Evolutionary conservation across 352 stramenopile species (phyloP).

Genomic region (Globisporangium acanthophoron): DNA sequence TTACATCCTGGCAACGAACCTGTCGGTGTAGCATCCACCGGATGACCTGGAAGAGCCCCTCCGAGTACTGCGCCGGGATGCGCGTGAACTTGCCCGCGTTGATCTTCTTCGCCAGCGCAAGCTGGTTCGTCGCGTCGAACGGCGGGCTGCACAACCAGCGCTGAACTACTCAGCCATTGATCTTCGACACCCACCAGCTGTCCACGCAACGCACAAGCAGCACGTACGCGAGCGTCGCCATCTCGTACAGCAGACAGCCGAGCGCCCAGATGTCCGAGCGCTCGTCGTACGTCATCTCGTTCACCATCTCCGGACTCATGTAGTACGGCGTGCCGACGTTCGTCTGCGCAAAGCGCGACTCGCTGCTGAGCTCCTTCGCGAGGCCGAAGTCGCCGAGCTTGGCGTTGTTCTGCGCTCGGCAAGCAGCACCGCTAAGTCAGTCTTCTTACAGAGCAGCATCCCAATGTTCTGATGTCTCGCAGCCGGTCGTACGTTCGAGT

Average conservation of each 20-base stretch:
- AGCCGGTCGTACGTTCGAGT: constrained; percentile 63
- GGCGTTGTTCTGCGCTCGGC: constrained; percentile 67
- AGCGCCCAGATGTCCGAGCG: constrained; percentile 90
- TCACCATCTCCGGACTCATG: constrained; percentile 91
- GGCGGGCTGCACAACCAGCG: constrained; percentile 41
- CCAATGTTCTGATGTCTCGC: not conserved
- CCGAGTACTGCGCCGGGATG: constrained; percentile 89
- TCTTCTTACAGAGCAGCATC: no score
- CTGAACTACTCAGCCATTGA: not conserved
- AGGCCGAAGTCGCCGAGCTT: constrained; percentile 91
- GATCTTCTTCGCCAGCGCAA: constrained; percentile 92
- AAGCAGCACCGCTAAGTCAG: constrained; percentile 5
- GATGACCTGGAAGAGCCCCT: constrained; percentile 88
- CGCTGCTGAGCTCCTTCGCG: constrained; percentile 87
- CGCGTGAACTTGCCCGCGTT: constrained; percentile 89
- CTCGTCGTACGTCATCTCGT: constrained; percentile 91
- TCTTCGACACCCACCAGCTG: not conserved
- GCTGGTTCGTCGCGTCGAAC: constrained; percentile 91
- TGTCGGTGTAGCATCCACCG: constrained; percentile 87
- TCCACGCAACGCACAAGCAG: not conserved
- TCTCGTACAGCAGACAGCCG: constrained; percentile 89
- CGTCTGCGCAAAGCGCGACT: constrained; percentile 88
- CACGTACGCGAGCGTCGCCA: constrained; percentile 77
- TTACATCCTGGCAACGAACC: not conserved
- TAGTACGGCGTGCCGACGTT: constrained; percentile 93